Evolutionary conservation across 352 stramenopile species (phyloP).

Genomic region (Chrysophaeum taylorii): DNA sequence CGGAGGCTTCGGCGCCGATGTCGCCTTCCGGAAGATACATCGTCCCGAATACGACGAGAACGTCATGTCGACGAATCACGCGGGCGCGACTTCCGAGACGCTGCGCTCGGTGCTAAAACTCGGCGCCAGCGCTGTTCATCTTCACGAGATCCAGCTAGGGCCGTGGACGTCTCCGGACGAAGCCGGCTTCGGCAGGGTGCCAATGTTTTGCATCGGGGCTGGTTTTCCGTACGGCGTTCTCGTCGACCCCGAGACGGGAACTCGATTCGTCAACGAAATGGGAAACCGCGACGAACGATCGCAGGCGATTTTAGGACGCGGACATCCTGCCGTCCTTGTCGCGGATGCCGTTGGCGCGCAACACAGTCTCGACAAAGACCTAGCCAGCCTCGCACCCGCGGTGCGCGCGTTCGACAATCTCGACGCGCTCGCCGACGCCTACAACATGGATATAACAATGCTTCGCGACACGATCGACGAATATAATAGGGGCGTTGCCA

Average conservation of each 20-base stretch:
- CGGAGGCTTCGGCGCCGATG: conserved; percentile 15
- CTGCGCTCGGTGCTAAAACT: conserved; percentile 10
- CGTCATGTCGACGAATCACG: too few species aligned
- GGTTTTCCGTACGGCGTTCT: conserved; percentile 18
- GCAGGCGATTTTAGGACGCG: conserved; percentile 19
- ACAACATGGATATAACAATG: too few species aligned
- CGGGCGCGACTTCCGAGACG: conserved; percentile 15
- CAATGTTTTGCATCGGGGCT: conserved; percentile 19
- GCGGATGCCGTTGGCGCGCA: too few species aligned
- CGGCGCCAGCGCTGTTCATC: conserved; percentile 16
- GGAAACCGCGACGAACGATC: conserved; percentile 20
- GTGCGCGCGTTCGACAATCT: too few species aligned
- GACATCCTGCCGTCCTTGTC: conserved; percentile 17
- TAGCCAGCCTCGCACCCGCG: too few species aligned
- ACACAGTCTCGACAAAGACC: too few species aligned
- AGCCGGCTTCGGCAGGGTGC: conserved; percentile 16
- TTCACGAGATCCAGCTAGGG: conserved; percentile 14
- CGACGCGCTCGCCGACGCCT: too few species aligned
- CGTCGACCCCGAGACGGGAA: conserved; percentile 12
- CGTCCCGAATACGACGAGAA: too few species aligned
- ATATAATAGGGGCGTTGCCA: conserved; percentile 15
- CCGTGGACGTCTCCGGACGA: conserved; percentile 20
- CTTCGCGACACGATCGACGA: conserved; percentile 10
- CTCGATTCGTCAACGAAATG: conserved; percentile 20
- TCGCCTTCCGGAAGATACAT: too few species aligned